These are phyloP conservation scores for Fusarium sp. DNA, from an alignment of 2,329 filamentous ascomycete species.

Conservation along the genomic window DNA sequence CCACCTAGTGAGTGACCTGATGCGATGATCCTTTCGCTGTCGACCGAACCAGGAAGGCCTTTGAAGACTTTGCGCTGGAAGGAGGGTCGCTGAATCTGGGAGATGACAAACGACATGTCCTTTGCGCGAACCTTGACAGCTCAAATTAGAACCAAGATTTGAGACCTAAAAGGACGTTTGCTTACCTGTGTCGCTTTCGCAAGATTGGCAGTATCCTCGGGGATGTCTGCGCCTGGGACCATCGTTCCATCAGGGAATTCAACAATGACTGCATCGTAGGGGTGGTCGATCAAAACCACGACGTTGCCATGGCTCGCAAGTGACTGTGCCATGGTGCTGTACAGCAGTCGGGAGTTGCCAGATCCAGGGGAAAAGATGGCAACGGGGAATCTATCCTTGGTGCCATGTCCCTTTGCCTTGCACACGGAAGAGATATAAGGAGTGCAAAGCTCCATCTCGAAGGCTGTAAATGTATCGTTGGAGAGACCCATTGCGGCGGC, in stretches of 20 bases:
- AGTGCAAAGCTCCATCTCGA: conserved; percentile 44
- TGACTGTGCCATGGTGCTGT: conserved; percentile 55
- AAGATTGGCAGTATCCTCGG: conserved; percentile 14
- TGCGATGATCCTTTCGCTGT: conserved; percentile 45
- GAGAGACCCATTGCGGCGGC: conserved; percentile 44
- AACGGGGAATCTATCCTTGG: conserved; percentile 41
- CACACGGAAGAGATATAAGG: conserved; percentile 25
- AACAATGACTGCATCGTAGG: conserved; percentile 56
- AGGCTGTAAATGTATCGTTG: conserved; percentile 43
- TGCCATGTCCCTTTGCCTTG: background rate
- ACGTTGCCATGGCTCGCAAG: conserved; percentile 57
- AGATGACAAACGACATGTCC: conserved; percentile 52
- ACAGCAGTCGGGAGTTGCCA: conserved; percentile 54
- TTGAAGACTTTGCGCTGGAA: conserved; percentile 28
- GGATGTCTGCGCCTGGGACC: conserved; percentile 21
- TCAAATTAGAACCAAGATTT: background rate
- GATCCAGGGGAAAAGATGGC: conserved; percentile 57
- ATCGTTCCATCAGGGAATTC: conserved; percentile 57
- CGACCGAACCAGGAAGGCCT: conserved; percentile 38
- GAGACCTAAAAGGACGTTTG: rapidly evolving
- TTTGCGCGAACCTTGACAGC: conserved; percentile 44
- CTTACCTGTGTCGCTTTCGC: conserved; percentile 35
- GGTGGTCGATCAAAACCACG: conserved; percentile 60
- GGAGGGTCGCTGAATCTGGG: conserved; percentile 43
- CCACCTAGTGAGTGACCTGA: conserved; percentile 55